phyloP scores from a whole-genome alignment of 768 basidiomycete genomes.

The Astraeus odoratus region DNA sequence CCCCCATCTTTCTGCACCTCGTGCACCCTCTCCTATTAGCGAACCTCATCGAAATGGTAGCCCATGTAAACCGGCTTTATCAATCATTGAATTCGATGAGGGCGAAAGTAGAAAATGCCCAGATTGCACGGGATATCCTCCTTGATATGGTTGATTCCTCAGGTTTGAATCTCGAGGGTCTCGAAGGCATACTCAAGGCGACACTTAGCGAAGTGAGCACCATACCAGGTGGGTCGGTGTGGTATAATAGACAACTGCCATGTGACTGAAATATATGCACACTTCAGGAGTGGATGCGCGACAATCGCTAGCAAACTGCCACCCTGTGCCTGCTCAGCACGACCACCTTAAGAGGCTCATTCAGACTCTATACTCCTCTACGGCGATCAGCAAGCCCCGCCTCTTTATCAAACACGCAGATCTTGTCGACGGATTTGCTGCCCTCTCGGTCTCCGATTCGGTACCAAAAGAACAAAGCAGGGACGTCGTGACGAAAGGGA shows the following conservation, averaged over 20 bases:
- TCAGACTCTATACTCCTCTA: slow-evolving; percentile 38
- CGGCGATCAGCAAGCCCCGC: slow-evolving; percentile 54
- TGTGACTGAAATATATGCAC: background rate
- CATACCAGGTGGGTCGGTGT: slow-evolving; percentile 20
- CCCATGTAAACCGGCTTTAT: slow-evolving; percentile 54
- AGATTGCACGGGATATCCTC: slow-evolving; percentile 56
- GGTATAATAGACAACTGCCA: background rate
- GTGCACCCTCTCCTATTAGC: slow-evolving; percentile 54
- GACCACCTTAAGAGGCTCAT: slow-evolving; percentile 37
- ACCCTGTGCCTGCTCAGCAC: slow-evolving; percentile 43
- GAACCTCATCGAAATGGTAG: slow-evolving; percentile 42
- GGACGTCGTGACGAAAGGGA: slow-evolving; percentile 63
- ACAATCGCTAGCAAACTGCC: slow-evolving; percentile 52
- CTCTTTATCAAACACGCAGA: slow-evolving; percentile 70
- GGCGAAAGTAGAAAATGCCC: slow-evolving; percentile 54
- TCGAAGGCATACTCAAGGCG: slow-evolving; percentile 45
- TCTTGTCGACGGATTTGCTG: slow-evolving; percentile 56
- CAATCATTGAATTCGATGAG: slow-evolving; percentile 44
- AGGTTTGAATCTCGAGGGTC: slow-evolving; percentile 50
- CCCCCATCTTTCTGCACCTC: slow-evolving; percentile 49
- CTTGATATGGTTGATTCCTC: slow-evolving; percentile 58
- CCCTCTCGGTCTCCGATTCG: slow-evolving; percentile 31
- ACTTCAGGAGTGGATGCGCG: slow-evolving; percentile 46
- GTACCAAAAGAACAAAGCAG: slow-evolving; percentile 33
- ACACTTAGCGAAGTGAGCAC: slow-evolving; percentile 15